Conservation (phyloP, 2,329 filamentous ascomycete species). For the Talaromyces sp. region DNA sequence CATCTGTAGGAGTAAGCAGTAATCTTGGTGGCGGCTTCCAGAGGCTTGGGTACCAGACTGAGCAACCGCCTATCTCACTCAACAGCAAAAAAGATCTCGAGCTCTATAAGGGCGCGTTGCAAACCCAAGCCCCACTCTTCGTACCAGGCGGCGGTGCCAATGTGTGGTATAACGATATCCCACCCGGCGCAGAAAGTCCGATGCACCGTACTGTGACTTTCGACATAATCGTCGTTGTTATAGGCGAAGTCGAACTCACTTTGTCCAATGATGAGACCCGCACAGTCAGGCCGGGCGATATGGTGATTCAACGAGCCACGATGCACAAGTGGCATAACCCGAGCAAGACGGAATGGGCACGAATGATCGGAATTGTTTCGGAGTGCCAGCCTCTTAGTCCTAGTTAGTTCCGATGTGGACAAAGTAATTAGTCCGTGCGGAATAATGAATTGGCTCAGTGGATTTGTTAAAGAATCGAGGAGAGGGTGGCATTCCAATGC, state of each 20-base stretch:
- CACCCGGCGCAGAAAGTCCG: slow-evolving; percentile 34
- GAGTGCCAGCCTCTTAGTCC: neutral
- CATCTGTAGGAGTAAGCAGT: neutral
- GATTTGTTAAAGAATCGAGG: neutral
- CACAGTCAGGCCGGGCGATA: slow-evolving; percentile 45
- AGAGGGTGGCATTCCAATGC: neutral
- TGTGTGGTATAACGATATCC: slow-evolving; percentile 1
- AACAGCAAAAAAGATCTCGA: neutral
- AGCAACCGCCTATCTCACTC: neutral
- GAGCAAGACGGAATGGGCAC: slow-evolving; percentile 42
- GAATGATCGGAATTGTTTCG: slow-evolving; percentile 33
- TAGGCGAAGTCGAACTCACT: slow-evolving; percentile 48
- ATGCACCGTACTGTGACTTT: slow-evolving; percentile 52
- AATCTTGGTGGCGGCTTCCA: neutral
- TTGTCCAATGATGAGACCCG: slow-evolving; percentile 47
- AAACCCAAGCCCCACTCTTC: neutral
- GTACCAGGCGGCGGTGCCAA: neutral
- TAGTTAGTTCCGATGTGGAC: neutral
- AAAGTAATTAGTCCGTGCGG: too few relatives aligned
- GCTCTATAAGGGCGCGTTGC: neutral
- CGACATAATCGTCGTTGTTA: slow-evolving; percentile 51
- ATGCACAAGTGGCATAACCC: slow-evolving; percentile 51
- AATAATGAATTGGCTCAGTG: neutral
- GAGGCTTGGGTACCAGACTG: neutral
- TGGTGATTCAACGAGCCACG: slow-evolving; percentile 52